phyloP scores from a whole-genome alignment of 345 rosid genomes.

The Eucalyptus brandiana region DNA sequence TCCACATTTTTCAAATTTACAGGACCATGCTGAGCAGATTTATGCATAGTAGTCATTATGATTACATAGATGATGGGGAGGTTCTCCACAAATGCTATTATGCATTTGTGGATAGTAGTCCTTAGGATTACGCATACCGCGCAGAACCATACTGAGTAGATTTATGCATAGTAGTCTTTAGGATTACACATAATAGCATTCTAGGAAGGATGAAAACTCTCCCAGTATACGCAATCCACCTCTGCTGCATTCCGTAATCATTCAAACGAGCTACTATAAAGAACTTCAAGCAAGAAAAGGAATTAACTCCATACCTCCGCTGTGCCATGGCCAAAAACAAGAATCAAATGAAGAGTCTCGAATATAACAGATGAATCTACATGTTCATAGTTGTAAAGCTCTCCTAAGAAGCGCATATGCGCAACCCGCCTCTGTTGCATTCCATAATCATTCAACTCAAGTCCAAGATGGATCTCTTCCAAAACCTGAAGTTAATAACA shows the following conservation, averaged over 20 bases:
- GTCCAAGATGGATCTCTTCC: slow-evolving; percentile 96
- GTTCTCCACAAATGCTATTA: background rate
- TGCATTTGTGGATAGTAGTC: no score
- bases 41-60: background rate
- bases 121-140: background rate
- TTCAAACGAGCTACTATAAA: slow-evolving; percentile 13
- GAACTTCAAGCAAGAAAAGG: background rate
- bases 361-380: slow-evolving; percentile 97
- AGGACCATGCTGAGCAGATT: background rate
- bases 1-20: background rate
- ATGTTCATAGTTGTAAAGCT: slow-evolving; percentile 94
- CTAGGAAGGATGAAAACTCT: slow-evolving; percentile 32
- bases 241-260: slow-evolving; percentile 94
- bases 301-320: slow-evolving; percentile 48
- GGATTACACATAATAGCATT: background rate
- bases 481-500: slow-evolving; percentile 39
- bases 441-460: slow-evolving; percentile 91
- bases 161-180: background rate
- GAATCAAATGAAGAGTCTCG: slow-evolving; percentile 80
- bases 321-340: slow-evolving; percentile 72
- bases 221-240: slow-evolving; percentile 84
- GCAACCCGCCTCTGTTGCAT: slow-evolving; percentile 98
- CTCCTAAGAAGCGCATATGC: slow-evolving; percentile 94
- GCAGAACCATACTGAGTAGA: background rate
- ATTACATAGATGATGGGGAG: background rate